These are phyloP conservation scores for Metschnikowia henanensis DNA, from an alignment of 805 yeast species.

Conservation along the genomic window DNA sequence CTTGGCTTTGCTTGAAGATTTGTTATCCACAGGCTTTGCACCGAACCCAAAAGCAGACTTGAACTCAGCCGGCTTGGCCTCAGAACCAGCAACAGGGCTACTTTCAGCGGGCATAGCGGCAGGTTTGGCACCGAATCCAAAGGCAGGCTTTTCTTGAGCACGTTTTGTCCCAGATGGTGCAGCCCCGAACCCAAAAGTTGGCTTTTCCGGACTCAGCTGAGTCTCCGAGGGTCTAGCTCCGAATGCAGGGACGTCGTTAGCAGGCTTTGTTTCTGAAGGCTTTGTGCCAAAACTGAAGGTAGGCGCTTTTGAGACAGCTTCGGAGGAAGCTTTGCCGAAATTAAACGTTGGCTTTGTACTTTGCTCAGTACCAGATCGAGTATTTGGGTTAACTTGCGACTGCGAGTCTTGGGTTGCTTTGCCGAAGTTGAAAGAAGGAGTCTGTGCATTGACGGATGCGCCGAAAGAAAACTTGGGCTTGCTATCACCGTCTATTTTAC, in stretches of 20 bases:
- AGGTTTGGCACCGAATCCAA: slow-evolving; percentile 9
- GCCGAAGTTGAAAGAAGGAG: too few species aligned
- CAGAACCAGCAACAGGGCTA: background rate
- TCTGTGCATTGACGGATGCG: background rate
- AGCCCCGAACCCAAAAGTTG: too few species aligned
- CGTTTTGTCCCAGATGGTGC: too few species aligned
- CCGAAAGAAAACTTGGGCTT: background rate
- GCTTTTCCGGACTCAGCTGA: background rate
- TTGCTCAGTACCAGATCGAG: too few species aligned
- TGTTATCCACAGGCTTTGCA: background rate
- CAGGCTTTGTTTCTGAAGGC: background rate
- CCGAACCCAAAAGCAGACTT: slow-evolving; percentile 1
- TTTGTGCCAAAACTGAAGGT: background rate
- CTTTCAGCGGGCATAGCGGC: background rate
- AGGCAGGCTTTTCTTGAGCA: background rate
- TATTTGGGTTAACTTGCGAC: too few species aligned
- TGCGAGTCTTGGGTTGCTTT: too few species aligned
- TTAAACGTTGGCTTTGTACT: too few species aligned
- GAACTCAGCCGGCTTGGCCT: background rate
- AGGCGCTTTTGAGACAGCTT: too few species aligned
- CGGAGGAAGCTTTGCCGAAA: too few species aligned
- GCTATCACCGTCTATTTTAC: background rate
- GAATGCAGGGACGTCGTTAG: too few species aligned
- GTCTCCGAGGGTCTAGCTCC: slow-evolving; percentile 3
- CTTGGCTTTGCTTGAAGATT: too few species aligned